Base-by-base conservation (phyloP, 2,329 filamentous ascomycete genomes). In the Bipolaris zeicola region DNA sequence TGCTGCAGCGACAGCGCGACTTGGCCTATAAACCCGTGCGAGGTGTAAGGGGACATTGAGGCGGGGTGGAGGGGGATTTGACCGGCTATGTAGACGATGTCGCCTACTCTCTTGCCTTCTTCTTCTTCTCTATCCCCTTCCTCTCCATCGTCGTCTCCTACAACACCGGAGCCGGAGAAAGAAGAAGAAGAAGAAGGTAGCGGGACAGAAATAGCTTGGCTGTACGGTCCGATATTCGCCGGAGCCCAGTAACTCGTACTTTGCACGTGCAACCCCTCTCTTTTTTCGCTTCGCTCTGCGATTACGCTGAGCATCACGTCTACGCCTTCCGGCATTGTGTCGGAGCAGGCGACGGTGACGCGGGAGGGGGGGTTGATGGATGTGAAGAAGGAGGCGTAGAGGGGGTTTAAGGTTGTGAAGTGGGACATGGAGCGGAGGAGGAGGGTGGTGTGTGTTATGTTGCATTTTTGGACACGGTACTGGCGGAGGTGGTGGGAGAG, bases 221-320 rank as follows among this genome's bases (percentile, higher is more conserved):
- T 97, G 76, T 98, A 98, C 0, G 95, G 95, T 0, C 95, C 95
- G 51, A 99, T 98, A 70, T 98, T 98, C 18, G 95, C 94, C 0
- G 95, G 95, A 0, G 95, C 95, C 95, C 95, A 99, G 81, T 98
- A 98, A 10, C 92, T 96, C 37, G 91, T 83, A 3, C 90, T 93
- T 77, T 98, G 95, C 5, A 99, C 93, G 74, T 99, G 95, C 1
- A 98, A 83, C 0, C 77, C 90, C 55, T 78, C 73, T 31, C 80
- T 75, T 1, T 46, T 24, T 1, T 20, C 24, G 14, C 59, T 52
- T 33, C 67, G 65, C 50, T 71, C 66, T n/a, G 82, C 67, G 10
- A 81, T 73, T 28, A 83, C 73, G 16, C 82, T 85, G 18, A 87
- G 76, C 60, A 94, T 83, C 14, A 90, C 84, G 57, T 87, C 82